Evolutionary conservation across 2,329 filamentous ascomycete genomes (phyloP).

Genomic region (Arthrobotrys sphaeroides): DNA sequence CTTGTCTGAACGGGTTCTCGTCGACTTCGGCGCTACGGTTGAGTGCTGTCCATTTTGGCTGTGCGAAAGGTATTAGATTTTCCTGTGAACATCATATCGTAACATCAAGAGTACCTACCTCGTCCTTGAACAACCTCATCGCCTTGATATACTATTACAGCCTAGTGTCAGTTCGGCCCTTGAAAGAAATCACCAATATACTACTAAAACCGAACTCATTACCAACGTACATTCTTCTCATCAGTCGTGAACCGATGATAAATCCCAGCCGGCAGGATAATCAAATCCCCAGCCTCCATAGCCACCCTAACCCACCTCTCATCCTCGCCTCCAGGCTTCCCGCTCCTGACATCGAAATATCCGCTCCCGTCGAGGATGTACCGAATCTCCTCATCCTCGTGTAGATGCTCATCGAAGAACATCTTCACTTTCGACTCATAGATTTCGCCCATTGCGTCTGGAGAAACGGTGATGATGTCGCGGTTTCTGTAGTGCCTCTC

Average conservation of each 20-base stretch:
- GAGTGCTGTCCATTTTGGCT: constrained; percentile 93
- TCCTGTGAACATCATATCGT: background rate
- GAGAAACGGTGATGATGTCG: constrained; percentile 90
- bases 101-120: constrained; percentile 61
- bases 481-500: constrained; percentile 90
- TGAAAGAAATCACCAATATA: no score
- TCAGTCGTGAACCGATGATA: constrained; percentile 98
- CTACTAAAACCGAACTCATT: no score
- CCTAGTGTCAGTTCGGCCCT: background rate
- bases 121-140: constrained; percentile 96
- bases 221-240: constrained; percentile 78
- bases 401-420: constrained; percentile 95
- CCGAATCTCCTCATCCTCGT: constrained; percentile 98
- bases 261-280: constrained; percentile 92
- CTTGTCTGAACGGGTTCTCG: constrained; percentile 77
- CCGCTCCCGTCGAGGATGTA: constrained; percentile 89
- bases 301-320: constrained; percentile 90
- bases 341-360: constrained; percentile 86
- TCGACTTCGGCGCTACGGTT: constrained; percentile 83
- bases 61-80: background rate
- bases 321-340: constrained; percentile 66
- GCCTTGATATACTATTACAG: constrained; percentile 83
- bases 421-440: constrained; percentile 94
- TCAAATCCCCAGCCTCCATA: constrained; percentile 85
- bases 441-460: constrained; percentile 79